Evolutionary conservation across 768 basidiomycete genomes (phyloP), one percentile per base, ranked within the genome.

Genomic region (Lepiota venenata): DNA sequence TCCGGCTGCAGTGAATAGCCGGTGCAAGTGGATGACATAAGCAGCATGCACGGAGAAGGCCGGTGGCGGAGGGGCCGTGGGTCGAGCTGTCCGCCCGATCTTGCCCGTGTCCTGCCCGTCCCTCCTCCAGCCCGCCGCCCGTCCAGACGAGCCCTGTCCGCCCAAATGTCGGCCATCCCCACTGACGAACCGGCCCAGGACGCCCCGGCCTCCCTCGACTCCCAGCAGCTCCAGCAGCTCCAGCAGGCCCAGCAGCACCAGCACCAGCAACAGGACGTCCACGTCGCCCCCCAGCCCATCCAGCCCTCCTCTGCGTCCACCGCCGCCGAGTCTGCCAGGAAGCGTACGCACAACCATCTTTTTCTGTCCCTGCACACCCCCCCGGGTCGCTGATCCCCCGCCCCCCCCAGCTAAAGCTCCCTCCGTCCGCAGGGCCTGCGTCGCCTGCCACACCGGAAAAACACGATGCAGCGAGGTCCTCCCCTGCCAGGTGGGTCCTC

Each of bases 381-480:
- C 61, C 57, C 62, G 63, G 57, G 36, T 52, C 63, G 39, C 48
- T 50, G 20, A 46, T 36, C 14, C 54, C 40, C 59, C 62, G 37
- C 50, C 54, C 58, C 56, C 49, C 50, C 47, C 65, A 89, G 87
- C 87, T 56, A 90, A 91, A 70, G 86, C 85, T 41, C 88, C 88
- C 29, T 90, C 88, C 41, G 89, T 90, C 51, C 81, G 89, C 59
- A 78, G 89, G 58, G 89, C 89, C 1, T 91, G 89, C 59, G 79
- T 83, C 37, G 85, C 89, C 12, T 91, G 89, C 69, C 89, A 91
- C 68, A 74, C 87, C 47, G 89, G 89, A 48, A 91, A 91, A 72
- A 91, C 89, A 11, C 75, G 88, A 61, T 91, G 89, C 62, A 89
- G 87, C 61, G 89, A 91, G 70, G 83, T 82, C 32, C 76, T 91